A percentile compares a stretch with the other conserved stretches of the same genome.
Evolutionary conservation across 2,329 filamentous ascomycete genomes (phyloP).

Genomic region (Fusarium musae): DNA sequence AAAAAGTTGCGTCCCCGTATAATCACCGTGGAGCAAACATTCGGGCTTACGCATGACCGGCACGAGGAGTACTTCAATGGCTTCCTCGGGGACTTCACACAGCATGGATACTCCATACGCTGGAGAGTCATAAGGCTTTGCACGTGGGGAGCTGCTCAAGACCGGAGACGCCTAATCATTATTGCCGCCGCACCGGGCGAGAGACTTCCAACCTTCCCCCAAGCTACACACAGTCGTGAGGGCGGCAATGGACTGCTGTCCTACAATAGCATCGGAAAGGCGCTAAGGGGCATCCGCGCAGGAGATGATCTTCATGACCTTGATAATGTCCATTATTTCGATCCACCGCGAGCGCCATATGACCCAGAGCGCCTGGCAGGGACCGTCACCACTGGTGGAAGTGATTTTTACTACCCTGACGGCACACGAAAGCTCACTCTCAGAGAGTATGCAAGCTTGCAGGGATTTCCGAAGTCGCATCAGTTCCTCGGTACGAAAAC

Average conservation of each 20-base stretch:
- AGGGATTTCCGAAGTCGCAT: conserved; percentile 74
- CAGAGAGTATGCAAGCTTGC: conserved; percentile 74
- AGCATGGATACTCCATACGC: conserved; percentile 73
- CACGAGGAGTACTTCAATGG: conserved; percentile 67
- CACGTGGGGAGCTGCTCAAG: conserved; percentile 63
- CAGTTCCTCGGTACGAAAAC: conserved; percentile 60
- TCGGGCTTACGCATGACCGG: conserved; percentile 67
- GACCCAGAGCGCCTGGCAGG: conserved; percentile 60
- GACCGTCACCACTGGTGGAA: conserved; percentile 74
- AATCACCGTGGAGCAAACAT: conserved; percentile 83
- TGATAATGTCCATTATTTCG: conserved; percentile 38
- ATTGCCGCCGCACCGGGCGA: conserved; percentile 76
- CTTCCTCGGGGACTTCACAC: conserved; percentile 72
- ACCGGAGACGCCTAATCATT: conserved; percentile 63
- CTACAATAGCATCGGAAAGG: conserved; percentile 58
- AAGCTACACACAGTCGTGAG: conserved; percentile 65
- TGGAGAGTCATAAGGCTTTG: conserved; percentile 71
- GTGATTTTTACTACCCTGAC: conserved; percentile 71
- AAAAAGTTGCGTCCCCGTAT: conserved; percentile 70
- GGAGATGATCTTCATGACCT: conserved; percentile 56
- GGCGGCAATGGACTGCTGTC: conserved; percentile 50
- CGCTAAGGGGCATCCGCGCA: conserved; percentile 50
- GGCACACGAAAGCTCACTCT: conserved; percentile 72
- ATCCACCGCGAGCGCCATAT: conserved; percentile 52
- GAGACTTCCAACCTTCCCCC: conserved; percentile 72